Percentiles rank a stretch among this genome's conserved stretches.
These are phyloP conservation scores for Cyclostephanos tholiformis DNA, from an alignment of 108 stramenopile genomes.

Conservation along the genomic window DNA sequence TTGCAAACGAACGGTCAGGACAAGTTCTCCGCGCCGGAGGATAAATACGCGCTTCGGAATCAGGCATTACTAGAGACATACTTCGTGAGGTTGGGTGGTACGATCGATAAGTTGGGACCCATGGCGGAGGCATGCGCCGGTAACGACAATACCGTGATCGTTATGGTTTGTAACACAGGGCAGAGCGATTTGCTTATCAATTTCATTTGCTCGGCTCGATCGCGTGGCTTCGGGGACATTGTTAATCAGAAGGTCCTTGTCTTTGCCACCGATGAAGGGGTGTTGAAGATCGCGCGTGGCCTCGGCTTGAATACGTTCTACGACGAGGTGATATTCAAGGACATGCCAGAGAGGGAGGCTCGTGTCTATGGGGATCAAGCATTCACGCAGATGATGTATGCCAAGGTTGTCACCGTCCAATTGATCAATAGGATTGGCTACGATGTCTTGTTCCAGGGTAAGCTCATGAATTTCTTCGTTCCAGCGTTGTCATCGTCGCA, in stretches of 20 bases:
- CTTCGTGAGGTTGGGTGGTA: conserved; percentile 53
- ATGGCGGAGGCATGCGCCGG: conserved; percentile 59
- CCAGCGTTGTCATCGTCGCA: too few relatives aligned
- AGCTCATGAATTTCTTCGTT: conserved; percentile 46
- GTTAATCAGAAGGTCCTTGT: conserved; percentile 48
- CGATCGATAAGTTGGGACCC: conserved; percentile 53
- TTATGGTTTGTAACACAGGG: conserved; percentile 60
- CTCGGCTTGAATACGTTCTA: conserved; percentile 55
- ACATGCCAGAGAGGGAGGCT: conserved; percentile 52
- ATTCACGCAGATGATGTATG: conserved; percentile 72
- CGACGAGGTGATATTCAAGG: conserved; percentile 41
- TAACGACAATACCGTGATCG: conserved; percentile 47
- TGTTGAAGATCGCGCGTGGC: conserved; percentile 48
- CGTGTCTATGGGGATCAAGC: conserved; percentile 54
- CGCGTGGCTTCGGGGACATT: conserved; percentile 46
- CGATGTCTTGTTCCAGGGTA: conserved; percentile 74
- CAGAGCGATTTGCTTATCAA: conserved; percentile 55
- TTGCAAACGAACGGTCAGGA: conserved; percentile 56
- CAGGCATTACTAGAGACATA: conserved; percentile 62
- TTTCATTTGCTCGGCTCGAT: conserved; percentile 53
- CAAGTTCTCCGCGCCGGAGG: conserved; percentile 52
- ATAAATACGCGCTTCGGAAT: conserved; percentile 34
- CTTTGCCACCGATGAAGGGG: conserved; percentile 56
- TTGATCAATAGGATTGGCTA: conserved; percentile 55
- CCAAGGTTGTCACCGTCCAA: conserved; percentile 64